Evolutionary conservation across 176 grass and related monocot species (phyloP).

Genomic region (Ananas comosus): DNA sequence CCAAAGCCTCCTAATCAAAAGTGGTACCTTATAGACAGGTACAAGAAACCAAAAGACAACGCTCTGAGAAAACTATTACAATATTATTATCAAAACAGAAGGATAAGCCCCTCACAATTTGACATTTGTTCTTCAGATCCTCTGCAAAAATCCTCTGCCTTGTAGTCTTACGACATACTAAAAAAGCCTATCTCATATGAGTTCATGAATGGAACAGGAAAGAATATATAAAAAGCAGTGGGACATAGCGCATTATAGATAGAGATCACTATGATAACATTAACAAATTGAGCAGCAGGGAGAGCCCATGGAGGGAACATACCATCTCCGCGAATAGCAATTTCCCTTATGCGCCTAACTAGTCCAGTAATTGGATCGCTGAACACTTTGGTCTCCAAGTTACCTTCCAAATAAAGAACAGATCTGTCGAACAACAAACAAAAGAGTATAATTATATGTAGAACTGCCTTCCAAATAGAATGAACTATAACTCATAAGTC

Average conservation of each 20-base stretch:
- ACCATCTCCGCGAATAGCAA: constrained; percentile 71
- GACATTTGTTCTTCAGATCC: no score
- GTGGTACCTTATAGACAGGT: no score
- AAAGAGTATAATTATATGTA: neutral
- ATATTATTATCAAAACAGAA: no score
- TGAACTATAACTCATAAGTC: neutral
- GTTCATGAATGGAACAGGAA: neutral
- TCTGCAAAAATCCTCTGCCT: no score
- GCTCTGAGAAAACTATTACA: no score
- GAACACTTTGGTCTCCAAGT: constrained; percentile 86
- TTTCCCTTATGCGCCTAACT: constrained; percentile 93
- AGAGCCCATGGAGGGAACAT: constrained; percentile 11
- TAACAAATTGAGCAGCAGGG: constrained; percentile 1
- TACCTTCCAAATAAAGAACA: constrained; percentile 89
- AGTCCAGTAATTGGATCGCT: constrained; percentile 67
- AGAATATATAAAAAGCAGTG: neutral
- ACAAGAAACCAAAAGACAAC: no score
- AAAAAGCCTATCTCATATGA: neutral
- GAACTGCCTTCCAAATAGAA: neutral
- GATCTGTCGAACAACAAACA: constrained; percentile 42
- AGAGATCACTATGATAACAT: neutral
- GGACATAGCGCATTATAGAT: neutral
- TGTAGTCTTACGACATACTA: neutral
- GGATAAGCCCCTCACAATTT: no score
- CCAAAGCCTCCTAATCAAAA: no score